Percentiles rank a stretch among this genome's conserved stretches.
These are phyloP conservation scores for Paramecium primaurelia DNA, from an alignment of 73 alveolate genomes.

Conservation along the genomic window DNA sequence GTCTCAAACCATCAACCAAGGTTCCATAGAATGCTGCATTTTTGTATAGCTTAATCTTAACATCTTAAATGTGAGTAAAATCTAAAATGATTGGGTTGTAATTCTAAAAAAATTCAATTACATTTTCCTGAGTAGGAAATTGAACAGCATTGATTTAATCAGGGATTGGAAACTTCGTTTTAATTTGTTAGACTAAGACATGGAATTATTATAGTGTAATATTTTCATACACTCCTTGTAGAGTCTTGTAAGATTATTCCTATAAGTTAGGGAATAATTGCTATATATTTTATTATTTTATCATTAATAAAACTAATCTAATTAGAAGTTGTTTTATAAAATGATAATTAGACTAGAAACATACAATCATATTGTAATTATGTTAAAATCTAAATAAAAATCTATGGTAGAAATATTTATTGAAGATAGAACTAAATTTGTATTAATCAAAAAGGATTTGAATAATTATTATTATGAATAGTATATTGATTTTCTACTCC, in stretches of 20 bases:
- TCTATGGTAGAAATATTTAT: no score
- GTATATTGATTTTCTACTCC: not conserved
- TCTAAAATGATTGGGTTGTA: not conserved
- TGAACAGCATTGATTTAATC: not conserved
- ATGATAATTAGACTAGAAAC: not conserved
- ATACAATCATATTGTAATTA: no score
- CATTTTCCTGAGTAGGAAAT: not conserved
- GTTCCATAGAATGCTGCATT: not conserved
- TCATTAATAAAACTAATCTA: not conserved
- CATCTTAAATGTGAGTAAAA: not conserved
- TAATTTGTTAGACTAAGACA: not conserved
- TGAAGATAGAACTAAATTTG: no score
- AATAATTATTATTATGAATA: not conserved
- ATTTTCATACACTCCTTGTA: not conserved
- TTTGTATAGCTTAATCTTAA: not conserved
- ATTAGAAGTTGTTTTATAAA: not conserved
- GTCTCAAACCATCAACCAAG: not conserved
- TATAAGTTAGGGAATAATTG: not conserved
- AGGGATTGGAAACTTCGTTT: not conserved
- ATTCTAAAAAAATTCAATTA: not conserved
- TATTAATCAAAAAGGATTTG: not conserved
- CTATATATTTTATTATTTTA: not conserved
- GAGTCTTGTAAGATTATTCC: not conserved
- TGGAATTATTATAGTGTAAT: not conserved
- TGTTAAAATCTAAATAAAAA: no score